A percentile compares a stretch with the other conserved stretches of the same genome.
Evolutionary conservation across 2,329 filamentous ascomycete species (phyloP).

Genomic region (Xylariaceae sp.): DNA sequence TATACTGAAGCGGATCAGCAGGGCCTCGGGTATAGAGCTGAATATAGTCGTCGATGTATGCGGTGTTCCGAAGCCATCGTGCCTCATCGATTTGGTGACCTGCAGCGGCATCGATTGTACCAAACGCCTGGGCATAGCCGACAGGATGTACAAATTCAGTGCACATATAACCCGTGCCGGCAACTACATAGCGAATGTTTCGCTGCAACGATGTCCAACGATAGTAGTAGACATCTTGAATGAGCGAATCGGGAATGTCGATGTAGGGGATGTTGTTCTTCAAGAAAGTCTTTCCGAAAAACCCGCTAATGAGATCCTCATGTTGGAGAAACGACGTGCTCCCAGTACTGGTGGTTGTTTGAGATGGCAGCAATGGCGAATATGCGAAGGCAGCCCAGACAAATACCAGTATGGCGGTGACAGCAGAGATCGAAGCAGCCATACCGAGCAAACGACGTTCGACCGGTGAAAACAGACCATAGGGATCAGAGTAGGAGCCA

Average conservation of each 20-base stretch:
- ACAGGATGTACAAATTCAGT: constrained; percentile 42
- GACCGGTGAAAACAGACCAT: constrained; percentile 3
- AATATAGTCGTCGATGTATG: constrained; percentile 38
- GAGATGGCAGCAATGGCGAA: constrained; percentile 1
- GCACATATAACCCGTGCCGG: constrained; percentile 38
- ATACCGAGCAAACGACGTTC: constrained; percentile 21
- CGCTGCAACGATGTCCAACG: constrained; percentile 38
- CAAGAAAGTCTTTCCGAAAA: constrained; percentile 28
- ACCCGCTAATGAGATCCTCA: constrained; percentile 23
- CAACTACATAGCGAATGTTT: constrained; percentile 37
- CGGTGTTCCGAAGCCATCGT: constrained; percentile 37
- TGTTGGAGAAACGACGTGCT: constrained; percentile 29
- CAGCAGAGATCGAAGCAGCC: constrained; percentile 16
- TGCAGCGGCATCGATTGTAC: constrained; percentile 33
- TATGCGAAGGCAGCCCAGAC: constrained; percentile 8
- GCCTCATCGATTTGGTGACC: constrained; percentile 37
- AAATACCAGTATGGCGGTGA: constrained; percentile 20
- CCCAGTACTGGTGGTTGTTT: neutral
- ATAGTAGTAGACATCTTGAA: constrained; percentile 44
- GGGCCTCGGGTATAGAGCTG: constrained; percentile 35
- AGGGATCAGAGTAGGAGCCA: neutral
- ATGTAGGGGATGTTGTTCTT: constrained; percentile 39
- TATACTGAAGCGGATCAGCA: constrained; percentile 35
- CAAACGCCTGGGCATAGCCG: constrained; percentile 31
- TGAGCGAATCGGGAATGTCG: constrained; percentile 37